Conservation (phyloP, 2,329 filamentous ascomycete species). For the Epichloe coenophiala region DNA sequence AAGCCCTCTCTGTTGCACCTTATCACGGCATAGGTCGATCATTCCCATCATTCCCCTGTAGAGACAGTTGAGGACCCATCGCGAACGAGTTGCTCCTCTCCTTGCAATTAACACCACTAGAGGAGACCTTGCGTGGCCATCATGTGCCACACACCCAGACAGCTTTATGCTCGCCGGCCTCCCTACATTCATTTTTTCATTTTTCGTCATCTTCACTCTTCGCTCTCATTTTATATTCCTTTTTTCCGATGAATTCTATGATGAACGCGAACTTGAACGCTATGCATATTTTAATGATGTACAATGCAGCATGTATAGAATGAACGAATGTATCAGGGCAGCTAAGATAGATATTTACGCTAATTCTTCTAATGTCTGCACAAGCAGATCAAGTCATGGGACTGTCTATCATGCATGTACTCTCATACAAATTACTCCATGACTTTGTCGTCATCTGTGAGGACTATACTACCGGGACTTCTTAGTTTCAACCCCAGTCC, state of each 20-base stretch:
- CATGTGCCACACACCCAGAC: neutral
- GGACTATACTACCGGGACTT: constrained; percentile 2
- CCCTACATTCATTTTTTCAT: neutral
- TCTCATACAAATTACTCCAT: neutral
- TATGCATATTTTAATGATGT: neutral
- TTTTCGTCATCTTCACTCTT: neutral
- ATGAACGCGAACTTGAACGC: neutral
- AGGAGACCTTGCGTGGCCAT: no score
- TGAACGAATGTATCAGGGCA: neutral
- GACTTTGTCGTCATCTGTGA: neutral
- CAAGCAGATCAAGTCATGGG: no score
- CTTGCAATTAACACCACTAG: neutral
- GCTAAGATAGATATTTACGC: neutral
- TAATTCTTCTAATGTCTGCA: neutral
- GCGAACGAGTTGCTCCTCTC: neutral
- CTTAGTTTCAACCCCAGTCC: constrained; percentile 48
- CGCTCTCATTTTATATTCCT: neutral
- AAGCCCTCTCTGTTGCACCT: neutral
- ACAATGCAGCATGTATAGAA: neutral
- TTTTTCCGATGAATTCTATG: neutral
- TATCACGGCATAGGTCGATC: neutral
- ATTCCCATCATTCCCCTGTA: no score
- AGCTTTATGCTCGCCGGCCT: neutral
- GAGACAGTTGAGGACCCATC: no score
- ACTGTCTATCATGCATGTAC: neutral